Base-by-base conservation (phyloP, 257 asterid genomes). In the Leptodermis oblonga region DNA sequence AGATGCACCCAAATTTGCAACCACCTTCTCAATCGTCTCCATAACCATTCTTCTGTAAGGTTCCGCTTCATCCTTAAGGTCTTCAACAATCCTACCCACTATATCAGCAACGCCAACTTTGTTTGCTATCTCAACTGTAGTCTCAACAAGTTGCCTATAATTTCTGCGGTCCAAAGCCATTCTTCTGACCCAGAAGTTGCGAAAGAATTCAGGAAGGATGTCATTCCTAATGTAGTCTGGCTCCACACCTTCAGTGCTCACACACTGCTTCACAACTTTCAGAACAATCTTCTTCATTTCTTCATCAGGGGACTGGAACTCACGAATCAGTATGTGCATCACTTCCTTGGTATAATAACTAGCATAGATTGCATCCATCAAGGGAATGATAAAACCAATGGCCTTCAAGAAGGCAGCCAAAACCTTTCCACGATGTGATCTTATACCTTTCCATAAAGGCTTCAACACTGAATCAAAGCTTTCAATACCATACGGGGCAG, bases 11-110 rank as follows among this genome's bases (percentile, higher is more conserved):
- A 90, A 78, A 74, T 90, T 90, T 5, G 88, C 79, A 25, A 90
- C 97, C 80, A 90, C 97, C 75, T 88, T 90, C 85, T 88, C 97
- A 53, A 90, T 88, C 17, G 97, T 90, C 81, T 90, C 97, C 97
- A 90, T 90, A 42, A 90, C 97, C 97, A 90, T 90, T 77, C 97
- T 79, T 74, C 97, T 79, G 52, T 90, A 90, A 69, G 96, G 97
- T 81, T 90, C 97, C 68, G 96, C 88, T 78, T 88, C 96, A 68
- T 88, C 97, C 82, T 90, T 90, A 61, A 86, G 78, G 76, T 88
- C 96, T 82, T 90, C 97, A 56, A 90, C 96, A 33, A 88, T 85
- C 73, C 94, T 86, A 13, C 96, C 96, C 0, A 90, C 97, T 33
- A 88, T 88, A 74, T 88, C 97, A 45, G 96, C 90, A 70, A 90